Evolutionary conservation across 805 yeast genomes (phyloP), one percentile per base, ranked within the genome.

Genomic region (Metschnikowia koreensis): DNA sequence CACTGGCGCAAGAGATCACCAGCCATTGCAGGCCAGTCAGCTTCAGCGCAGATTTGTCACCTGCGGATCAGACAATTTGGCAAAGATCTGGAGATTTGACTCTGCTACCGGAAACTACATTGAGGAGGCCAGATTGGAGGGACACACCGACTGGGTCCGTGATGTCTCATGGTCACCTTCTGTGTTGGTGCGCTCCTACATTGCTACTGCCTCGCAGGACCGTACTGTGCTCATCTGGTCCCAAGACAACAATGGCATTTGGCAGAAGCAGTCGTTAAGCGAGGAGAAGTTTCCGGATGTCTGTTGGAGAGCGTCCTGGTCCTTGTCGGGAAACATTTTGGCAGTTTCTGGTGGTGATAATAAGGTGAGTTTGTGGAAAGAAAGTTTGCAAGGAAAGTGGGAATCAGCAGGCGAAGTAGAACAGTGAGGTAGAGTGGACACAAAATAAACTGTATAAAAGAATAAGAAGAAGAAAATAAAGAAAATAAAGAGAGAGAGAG

Each of bases 91-190:
- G 99, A 81, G 77, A 62, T 84, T 73, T 61, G 86, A 86, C 55
- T 71, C 81, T 10, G 70, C 79, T 7, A 61, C 63, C 44, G 80
- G 78, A 59, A 80, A 80, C 28, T 90, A 88, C 66, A 78, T 78
- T 27, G 79, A 85, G 62, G 97, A 93, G 68, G 85, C 84, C 41
- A 80, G 82, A 28, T 79, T 94, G 49, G 85, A 84, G 57, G 99
- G 97, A 39, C 99, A 94, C 70, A 78, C 89, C 15, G 99, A 94
- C 70, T 94, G 99, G 99, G 97, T 94, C 34, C 85, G 99, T 70
- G 99, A 94, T 67, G 97, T 93, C 54, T 90, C 96, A 4, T 94
- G 99, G 99, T 90, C 97, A 17, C 97, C 98, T 44, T 84, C 96
- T 1, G 83, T 89, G 44, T 79, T 94, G 56, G 81, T 89, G 44